Evolutionary conservation across 164 flowering plant species (phyloP).

Genomic region (Umbilicus rupestris): DNA sequence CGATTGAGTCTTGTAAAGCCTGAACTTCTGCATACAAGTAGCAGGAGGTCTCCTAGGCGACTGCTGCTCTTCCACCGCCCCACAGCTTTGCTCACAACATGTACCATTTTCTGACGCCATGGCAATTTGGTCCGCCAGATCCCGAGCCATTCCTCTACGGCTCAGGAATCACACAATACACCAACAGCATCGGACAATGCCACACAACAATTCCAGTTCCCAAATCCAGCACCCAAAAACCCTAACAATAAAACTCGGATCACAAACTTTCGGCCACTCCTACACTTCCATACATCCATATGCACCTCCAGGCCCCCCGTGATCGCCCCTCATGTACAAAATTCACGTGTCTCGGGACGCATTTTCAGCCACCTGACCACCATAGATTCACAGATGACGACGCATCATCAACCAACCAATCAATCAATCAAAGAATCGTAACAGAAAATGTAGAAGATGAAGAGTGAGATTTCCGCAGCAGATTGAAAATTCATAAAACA

Average conservation of each 20-base stretch:
- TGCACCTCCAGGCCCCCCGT: too few species aligned
- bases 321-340: too few species aligned
- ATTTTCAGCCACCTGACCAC: too few species aligned
- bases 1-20: constrained; percentile 6
- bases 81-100: neutral
- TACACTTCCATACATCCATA: neutral
- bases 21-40: constrained; percentile 6
- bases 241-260: neutral
- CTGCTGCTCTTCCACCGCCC: constrained; percentile 3
- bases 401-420: neutral
- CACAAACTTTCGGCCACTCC: neutral
- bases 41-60: neutral
- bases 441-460: neutral
- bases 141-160: constrained; percentile 5
- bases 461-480: neutral
- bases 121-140: neutral
- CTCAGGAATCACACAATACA: constrained; percentile 1
- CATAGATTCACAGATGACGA: too few species aligned
- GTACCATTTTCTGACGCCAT: neutral
- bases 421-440: neutral
- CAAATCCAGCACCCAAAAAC: neutral
- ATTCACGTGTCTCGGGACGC: too few species aligned
- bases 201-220: neutral
- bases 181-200: neutral
- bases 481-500: too few species aligned